Conservation (phyloP, 2,329 filamentous ascomycete genomes). For the Sporothrix luriei region DNA sequence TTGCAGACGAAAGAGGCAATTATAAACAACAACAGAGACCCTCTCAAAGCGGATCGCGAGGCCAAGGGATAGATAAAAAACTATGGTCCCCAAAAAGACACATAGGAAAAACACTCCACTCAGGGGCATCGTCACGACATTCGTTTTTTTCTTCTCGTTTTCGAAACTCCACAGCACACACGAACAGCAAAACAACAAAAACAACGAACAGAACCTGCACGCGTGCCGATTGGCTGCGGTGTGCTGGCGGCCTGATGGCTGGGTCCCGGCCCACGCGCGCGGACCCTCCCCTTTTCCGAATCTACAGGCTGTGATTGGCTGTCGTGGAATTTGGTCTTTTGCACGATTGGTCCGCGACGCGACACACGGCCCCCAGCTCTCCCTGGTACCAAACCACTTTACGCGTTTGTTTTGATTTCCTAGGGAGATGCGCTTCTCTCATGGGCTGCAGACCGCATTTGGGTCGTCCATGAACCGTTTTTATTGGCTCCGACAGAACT, state of each 20-base stretch:
- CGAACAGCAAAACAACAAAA: not conserved
- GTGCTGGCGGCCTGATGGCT: not conserved
- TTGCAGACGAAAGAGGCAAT: constrained; percentile 17
- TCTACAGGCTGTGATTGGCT: constrained; percentile 23
- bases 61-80: not conserved
- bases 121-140: not conserved
- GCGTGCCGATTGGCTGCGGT: constrained; percentile 20
- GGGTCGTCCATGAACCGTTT: not conserved
- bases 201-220: constrained; percentile 1
- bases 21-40: constrained; percentile 26
- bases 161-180: not conserved
- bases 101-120: not conserved
- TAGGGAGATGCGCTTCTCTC: not conserved
- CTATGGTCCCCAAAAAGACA: too few species aligned
- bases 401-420: constrained; percentile 34
- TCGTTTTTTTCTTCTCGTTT: not conserved
- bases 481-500: not conserved
- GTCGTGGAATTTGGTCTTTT: too few species aligned
- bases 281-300: not conserved
- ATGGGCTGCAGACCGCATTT: constrained; percentile 8
- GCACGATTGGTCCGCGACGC: constrained; percentile 31
- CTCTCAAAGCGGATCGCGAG: constrained; percentile 8
- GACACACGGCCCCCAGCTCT: not conserved
- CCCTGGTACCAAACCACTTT: constrained; percentile 31
- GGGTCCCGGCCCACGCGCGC: constrained; percentile 17